phyloP scores from a whole-genome alignment of 2,329 filamentous ascomycete species.

The Microsporum ferrugineum region DNA sequence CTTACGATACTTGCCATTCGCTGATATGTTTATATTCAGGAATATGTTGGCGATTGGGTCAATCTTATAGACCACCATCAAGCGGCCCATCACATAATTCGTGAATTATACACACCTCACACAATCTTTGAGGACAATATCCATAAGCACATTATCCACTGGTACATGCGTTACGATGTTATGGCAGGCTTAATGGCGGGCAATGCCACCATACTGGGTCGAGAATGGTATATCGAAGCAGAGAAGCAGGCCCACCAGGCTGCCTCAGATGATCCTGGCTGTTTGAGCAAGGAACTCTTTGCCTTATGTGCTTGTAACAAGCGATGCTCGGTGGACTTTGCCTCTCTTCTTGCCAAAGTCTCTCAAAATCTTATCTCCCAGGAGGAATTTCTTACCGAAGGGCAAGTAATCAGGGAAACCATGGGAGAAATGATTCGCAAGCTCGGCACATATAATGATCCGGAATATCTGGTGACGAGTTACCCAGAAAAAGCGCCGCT shows the following conservation, averaged over 20 bases:
- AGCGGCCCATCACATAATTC: slow-evolving; percentile 73
- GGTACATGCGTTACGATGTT: slow-evolving; percentile 84
- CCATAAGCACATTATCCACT: slow-evolving; percentile 63
- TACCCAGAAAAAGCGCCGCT: slow-evolving; percentile 46
- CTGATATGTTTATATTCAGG: slow-evolving; percentile 41
- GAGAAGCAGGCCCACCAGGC: slow-evolving; percentile 53
- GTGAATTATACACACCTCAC: slow-evolving; percentile 63
- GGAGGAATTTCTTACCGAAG: slow-evolving; percentile 54
- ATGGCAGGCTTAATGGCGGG: slow-evolving; percentile 74
- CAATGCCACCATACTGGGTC: slow-evolving; percentile 58
- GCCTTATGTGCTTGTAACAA: slow-evolving; percentile 55
- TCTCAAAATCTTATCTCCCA: slow-evolving; percentile 52
- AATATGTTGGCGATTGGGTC: slow-evolving; percentile 90
- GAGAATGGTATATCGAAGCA: slow-evolving; percentile 64
- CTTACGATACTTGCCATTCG: slow-evolving; percentile 3
- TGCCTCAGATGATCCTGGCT: slow-evolving; percentile 47
- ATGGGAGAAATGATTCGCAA: slow-evolving; percentile 34
- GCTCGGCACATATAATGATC: slow-evolving; percentile 54
- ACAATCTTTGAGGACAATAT: slow-evolving; percentile 60
- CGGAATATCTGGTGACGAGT: slow-evolving; percentile 51
- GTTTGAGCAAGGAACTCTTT: slow-evolving; percentile 56
- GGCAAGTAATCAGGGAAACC: slow-evolving; percentile 41
- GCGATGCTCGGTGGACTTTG: slow-evolving; percentile 68
- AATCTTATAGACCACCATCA: slow-evolving; percentile 87
- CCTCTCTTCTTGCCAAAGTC: slow-evolving; percentile 60